A percentile compares a stretch with the other conserved stretches of the same genome.
phyloP scores from a whole-genome alignment of 129 eudicot species.

The Cynara cardunculus region DNA sequence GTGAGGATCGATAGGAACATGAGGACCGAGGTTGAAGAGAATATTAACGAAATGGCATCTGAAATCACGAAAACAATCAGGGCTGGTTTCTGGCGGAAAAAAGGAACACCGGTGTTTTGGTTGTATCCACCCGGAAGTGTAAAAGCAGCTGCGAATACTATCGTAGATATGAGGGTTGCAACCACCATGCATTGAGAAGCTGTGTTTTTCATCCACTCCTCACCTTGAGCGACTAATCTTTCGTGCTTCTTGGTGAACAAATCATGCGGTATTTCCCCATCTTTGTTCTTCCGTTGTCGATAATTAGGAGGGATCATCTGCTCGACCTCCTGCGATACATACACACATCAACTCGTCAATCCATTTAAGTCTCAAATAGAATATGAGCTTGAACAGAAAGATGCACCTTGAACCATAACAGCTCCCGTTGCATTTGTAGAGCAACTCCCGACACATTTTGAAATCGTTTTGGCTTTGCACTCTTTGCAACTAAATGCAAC shows the following conservation, averaged over 20 bases:
- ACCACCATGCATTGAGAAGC: conserved; percentile 33
- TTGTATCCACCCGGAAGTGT: conserved; percentile 29
- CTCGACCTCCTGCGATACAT: conserved; percentile 14
- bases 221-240: conserved; percentile 11
- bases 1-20: conserved; percentile 25
- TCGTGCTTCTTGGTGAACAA: conserved; percentile 17
- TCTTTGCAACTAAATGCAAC: conserved; percentile 45
- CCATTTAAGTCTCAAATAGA: background rate
- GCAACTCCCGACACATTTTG: conserved; percentile 45
- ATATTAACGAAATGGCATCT: conserved; percentile 13
- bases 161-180: conserved; percentile 28
- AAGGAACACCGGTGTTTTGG: conserved; percentile 10
- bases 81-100: conserved; percentile 7
- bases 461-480: conserved; percentile 33
- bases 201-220: conserved; percentile 26
- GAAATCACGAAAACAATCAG: conserved; percentile 15
- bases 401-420: conserved; percentile 47
- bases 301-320: conserved; percentile 10
- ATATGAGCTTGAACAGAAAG: background rate
- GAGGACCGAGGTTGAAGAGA: conserved; percentile 14
- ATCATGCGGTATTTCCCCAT: conserved; percentile 7
- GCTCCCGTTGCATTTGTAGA: conserved; percentile 52
- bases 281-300: background rate
- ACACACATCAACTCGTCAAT: background rate
- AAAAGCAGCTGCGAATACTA: conserved; percentile 35